phyloP scores from a whole-genome alignment of 2,329 filamentous ascomycete genomes.

The Colletotrichum australisinense region DNA sequence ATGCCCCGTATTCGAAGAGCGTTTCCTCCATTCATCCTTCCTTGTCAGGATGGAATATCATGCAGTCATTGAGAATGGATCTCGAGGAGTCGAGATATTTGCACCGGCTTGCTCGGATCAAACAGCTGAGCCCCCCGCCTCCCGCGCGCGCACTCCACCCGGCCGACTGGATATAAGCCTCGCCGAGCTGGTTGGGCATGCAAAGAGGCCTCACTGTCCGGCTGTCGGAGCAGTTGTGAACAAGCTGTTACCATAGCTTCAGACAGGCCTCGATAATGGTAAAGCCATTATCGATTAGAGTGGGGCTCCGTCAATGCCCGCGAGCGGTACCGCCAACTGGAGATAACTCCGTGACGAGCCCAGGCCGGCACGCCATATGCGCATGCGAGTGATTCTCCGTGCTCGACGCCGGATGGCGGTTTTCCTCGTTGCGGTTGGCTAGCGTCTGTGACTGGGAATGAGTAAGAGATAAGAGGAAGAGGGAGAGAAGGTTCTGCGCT shows the following conservation, averaged over 20 bases:
- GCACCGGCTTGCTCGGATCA: slow-evolving; percentile 4
- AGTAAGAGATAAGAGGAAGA: not conserved
- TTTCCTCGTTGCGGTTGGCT: not conserved
- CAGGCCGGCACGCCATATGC: slow-evolving; percentile 5
- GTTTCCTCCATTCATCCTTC: not conserved
- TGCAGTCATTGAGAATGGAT: slow-evolving; percentile 11
- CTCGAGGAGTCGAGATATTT: not conserved
- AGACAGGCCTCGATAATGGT: slow-evolving; percentile 1
- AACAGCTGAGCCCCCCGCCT: not conserved
- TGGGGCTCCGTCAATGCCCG: not conserved
- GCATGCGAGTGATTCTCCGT: not conserved
- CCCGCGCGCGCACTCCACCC: not conserved
- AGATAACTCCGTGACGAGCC: not conserved
- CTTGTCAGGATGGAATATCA: not conserved
- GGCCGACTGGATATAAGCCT: not conserved
- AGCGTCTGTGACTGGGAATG: not conserved
- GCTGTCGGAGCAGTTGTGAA: slow-evolving; percentile 5
- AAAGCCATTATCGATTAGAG: not conserved
- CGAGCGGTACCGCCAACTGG: not conserved
- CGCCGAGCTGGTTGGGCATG: not conserved
- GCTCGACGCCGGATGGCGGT: not conserved
- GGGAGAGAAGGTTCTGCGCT: not conserved
- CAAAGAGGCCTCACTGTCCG: not conserved
- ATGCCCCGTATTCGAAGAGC: not conserved
- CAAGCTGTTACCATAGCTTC: slow-evolving; percentile 32